These are phyloP conservation scores for Crucibulum laeve DNA, from an alignment of 768 basidiomycete genomes.

Conservation along the genomic window DNA sequence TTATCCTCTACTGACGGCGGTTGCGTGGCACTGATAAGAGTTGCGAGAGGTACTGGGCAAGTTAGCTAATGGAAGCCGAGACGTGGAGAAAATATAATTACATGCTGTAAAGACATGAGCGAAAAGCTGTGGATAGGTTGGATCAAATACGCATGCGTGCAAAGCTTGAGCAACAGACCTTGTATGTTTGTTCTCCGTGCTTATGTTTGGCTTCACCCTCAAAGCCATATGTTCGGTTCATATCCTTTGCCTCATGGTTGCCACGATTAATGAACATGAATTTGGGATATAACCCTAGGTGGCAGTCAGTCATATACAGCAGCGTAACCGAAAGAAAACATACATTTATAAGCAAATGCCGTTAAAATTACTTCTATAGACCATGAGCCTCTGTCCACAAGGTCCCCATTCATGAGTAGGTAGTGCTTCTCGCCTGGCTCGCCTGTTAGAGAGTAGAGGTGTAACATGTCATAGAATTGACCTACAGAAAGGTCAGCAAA, in stretches of 20 bases:
- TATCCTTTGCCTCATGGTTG: slow-evolving; percentile 95
- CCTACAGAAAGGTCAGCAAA: slow-evolving; percentile 38
- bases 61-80: background rate
- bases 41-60: slow-evolving; percentile 79
- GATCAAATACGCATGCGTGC: background rate
- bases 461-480: slow-evolving; percentile 92
- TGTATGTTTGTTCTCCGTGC: slow-evolving; percentile 93
- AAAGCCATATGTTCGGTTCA: slow-evolving; percentile 94
- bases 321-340: slow-evolving; percentile 18
- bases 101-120: slow-evolving; percentile 89
- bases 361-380: slow-evolving; percentile 90
- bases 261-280: slow-evolving; percentile 93
- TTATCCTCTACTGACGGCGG: slow-evolving; percentile 38
- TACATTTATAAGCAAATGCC: slow-evolving; percentile 94
- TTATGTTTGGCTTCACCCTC: slow-evolving; percentile 97
- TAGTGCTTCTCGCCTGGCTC: slow-evolving; percentile 83
- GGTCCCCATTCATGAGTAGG: slow-evolving; percentile 89
- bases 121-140: slow-evolving; percentile 56
- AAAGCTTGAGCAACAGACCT: slow-evolving; percentile 36
- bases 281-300: slow-evolving; percentile 85
- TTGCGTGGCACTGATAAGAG: slow-evolving; percentile 73
- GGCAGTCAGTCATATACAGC: slow-evolving; percentile 4
- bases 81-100: slow-evolving; percentile 30
- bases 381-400: slow-evolving; percentile 97
- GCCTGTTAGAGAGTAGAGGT: slow-evolving; percentile 83